Percentiles rank a stretch among this genome's conserved stretches.
phyloP scores from a whole-genome alignment of 768 basidiomycete genomes.

The Xerocomellus chrysenteron region DNA sequence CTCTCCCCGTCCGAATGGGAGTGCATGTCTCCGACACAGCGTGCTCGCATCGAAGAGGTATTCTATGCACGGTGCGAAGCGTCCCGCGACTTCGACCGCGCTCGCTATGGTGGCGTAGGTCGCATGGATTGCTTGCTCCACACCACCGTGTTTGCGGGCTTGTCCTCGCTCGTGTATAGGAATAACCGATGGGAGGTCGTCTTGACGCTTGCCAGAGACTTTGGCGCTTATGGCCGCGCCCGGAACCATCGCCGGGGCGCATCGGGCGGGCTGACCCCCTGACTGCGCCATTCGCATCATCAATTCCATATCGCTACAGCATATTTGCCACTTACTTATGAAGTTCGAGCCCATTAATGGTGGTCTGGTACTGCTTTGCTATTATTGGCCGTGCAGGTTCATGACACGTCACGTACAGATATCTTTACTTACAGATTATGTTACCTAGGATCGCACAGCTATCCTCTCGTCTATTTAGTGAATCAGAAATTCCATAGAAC shows the following conservation, averaged over 20 bases:
- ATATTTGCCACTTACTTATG: neutral
- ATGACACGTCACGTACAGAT: neutral
- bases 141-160: constrained; percentile 52
- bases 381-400: neutral
- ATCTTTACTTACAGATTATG: constrained; percentile 6
- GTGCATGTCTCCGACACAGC: constrained; percentile 40
- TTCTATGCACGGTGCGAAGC: constrained; percentile 48
- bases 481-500: constrained; percentile 10
- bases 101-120: constrained; percentile 42
- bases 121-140: constrained; percentile 50
- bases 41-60: constrained; percentile 37
- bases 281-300: neutral
- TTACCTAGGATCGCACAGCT: constrained; percentile 12
- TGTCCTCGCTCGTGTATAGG: constrained; percentile 39
- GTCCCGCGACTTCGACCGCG: constrained; percentile 35
- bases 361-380: constrained; percentile 13
- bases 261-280: neutral
- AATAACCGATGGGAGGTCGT: constrained; percentile 42
- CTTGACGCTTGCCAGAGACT: constrained; percentile 44
- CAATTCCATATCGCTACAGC: constrained; percentile 3
- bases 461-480: neutral
- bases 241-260: neutral
- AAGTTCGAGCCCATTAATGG: neutral
- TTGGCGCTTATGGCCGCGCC: constrained; percentile 3
- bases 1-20: constrained; percentile 46